phyloP scores from a whole-genome alignment of 768 basidiomycete genomes.

The Rubroboletus satanas region DNA sequence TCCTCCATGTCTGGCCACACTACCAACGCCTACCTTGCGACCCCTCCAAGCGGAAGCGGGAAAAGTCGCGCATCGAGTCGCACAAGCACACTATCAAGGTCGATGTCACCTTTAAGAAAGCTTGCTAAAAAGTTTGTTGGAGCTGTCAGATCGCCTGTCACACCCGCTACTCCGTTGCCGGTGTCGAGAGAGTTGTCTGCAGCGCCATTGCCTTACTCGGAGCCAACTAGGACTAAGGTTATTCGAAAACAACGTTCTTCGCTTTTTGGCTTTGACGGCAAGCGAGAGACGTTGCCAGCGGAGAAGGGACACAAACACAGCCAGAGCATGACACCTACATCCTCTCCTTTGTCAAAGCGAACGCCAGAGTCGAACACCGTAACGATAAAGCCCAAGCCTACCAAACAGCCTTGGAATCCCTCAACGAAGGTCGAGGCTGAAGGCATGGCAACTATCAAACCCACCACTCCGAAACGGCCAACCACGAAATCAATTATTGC shows the following conservation, averaged over 20 bases:
- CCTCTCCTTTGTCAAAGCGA: slow-evolving; percentile 46
- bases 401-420: slow-evolving; percentile 70
- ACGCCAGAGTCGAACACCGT: slow-evolving; percentile 34
- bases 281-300: slow-evolving; percentile 45
- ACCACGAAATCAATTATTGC: slow-evolving; percentile 45
- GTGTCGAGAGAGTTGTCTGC: slow-evolving; percentile 38
- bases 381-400: slow-evolving; percentile 38
- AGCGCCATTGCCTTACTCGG: slow-evolving; percentile 48
- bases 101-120: slow-evolving; percentile 78
- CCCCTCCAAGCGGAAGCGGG: slow-evolving; percentile 51
- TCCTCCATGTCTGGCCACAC: slow-evolving; percentile 63
- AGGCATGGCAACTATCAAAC: slow-evolving; percentile 44
- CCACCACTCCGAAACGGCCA: slow-evolving; percentile 47
- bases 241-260: slow-evolving; percentile 62
- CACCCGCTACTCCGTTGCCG: slow-evolving; percentile 45
- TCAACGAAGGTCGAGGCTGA: slow-evolving; percentile 72
- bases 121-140: slow-evolving; percentile 70
- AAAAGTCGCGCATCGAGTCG: slow-evolving; percentile 42
- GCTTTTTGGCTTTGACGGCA: slow-evolving; percentile 50
- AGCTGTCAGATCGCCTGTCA: slow-evolving; percentile 35
- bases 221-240: slow-evolving; percentile 38
- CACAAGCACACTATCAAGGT: slow-evolving; percentile 53
- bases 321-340: slow-evolving; percentile 68
- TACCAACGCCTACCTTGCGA: slow-evolving; percentile 59
- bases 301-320: slow-evolving; percentile 66